Conservation (phyloP, 2,329 filamentous ascomycete species). For the Pestalotiopsis fici region DNA sequence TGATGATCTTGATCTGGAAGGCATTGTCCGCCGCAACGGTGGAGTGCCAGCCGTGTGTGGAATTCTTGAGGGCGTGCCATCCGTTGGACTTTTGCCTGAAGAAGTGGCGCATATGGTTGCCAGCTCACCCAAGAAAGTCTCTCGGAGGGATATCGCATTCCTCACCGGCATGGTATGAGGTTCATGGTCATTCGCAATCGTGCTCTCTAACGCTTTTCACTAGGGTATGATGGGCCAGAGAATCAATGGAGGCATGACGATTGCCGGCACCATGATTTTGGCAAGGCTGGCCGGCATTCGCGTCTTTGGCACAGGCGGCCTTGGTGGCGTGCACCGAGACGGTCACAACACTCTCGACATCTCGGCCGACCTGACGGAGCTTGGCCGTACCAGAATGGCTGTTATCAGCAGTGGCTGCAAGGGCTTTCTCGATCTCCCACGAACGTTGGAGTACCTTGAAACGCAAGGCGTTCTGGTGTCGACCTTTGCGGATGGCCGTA, state of each 20-base stretch:
- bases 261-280: slow-evolving; percentile 90
- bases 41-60: slow-evolving; percentile 90
- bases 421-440: slow-evolving; percentile 89
- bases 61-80: slow-evolving; percentile 79
- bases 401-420: slow-evolving; percentile 93
- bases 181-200: background rate
- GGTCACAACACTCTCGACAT: slow-evolving; percentile 88
- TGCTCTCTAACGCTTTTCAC: slow-evolving; percentile 12
- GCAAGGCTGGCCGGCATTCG: slow-evolving; percentile 85
- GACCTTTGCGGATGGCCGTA: slow-evolving; percentile 84
- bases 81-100: slow-evolving; percentile 72
- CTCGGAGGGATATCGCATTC: slow-evolving; percentile 82
- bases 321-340: slow-evolving; percentile 91
- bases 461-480: slow-evolving; percentile 78
- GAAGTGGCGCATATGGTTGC: slow-evolving; percentile 76
- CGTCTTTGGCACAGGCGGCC: slow-evolving; percentile 90
- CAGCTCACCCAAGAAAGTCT: slow-evolving; percentile 76
- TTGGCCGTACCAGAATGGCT: slow-evolving; percentile 84
- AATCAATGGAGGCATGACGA: slow-evolving; percentile 87
- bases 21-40: slow-evolving; percentile 77
- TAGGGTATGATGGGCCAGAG: slow-evolving; percentile 66
- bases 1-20: slow-evolving; percentile 71
- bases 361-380: slow-evolving; percentile 91
- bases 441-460: slow-evolving; percentile 79
- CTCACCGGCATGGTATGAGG: slow-evolving; percentile 71